Conservation (phyloP, 2,329 filamentous ascomycete genomes). For the Colletotrichum sp. region DNA sequence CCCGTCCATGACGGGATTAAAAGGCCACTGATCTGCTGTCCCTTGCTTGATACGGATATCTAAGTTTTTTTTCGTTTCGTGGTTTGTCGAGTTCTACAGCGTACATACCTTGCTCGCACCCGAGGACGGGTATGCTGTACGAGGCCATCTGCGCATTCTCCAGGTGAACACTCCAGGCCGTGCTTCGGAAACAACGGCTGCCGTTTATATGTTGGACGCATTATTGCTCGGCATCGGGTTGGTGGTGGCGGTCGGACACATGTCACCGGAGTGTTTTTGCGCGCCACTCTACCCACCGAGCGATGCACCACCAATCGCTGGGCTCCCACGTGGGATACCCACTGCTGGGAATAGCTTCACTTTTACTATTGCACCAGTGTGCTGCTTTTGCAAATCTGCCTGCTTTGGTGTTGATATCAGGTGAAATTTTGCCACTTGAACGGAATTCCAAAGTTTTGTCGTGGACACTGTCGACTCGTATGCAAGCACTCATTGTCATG, state of each 20-base stretch:
- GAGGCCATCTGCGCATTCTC: not conserved
- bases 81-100: not conserved
- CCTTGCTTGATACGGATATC: not conserved
- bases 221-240: not conserved
- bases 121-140: not conserved
- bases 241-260: not conserved
- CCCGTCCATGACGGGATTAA: not conserved
- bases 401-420: fast-evolving
- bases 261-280: not conserved
- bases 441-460: fast-evolving
- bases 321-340: slow-evolving; percentile 12
- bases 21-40: not conserved
- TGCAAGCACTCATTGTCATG: not conserved
- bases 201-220: not conserved
- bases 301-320: not conserved
- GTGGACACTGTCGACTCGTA: not conserved
- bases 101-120: not conserved
- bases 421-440: not conserved
- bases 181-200: not conserved
- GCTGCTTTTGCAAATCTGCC: fast-evolving
- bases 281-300: not conserved
- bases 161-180: not conserved
- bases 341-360: slow-evolving; percentile 1
- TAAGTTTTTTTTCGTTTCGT: not conserved
- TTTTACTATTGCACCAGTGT: not conserved